Conservation (phyloP, 352 stramenopile species). For the Phytopythium sindhum region DNA sequence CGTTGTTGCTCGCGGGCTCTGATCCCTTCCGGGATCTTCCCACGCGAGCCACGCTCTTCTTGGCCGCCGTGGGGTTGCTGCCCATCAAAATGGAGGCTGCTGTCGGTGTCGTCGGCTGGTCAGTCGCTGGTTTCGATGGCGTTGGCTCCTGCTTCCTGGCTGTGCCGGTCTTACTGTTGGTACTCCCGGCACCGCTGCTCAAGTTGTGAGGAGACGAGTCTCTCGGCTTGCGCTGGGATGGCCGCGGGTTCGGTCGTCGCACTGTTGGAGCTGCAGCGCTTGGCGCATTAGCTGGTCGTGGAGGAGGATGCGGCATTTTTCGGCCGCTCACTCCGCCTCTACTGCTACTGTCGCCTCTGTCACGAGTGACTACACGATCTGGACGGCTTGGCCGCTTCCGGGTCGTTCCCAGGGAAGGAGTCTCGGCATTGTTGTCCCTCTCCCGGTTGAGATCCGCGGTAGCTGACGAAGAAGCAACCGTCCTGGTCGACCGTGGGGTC, state of each 20-base stretch:
- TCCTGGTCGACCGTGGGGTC: neutral
- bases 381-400: neutral
- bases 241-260: neutral
- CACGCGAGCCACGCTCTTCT: neutral
- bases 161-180: neutral
- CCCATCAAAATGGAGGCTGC: neutral
- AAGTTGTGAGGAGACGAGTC: neutral
- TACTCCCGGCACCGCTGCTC: neutral
- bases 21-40: neutral
- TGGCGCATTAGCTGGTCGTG: neutral
- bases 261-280: neutral
- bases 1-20: neutral
- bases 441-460: neutral
- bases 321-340: neutral
- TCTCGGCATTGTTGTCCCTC: neutral
- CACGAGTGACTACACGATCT: neutral
- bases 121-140: neutral
- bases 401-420: neutral
- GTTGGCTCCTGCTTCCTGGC: neutral
- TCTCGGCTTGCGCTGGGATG: neutral
- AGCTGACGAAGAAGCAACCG: neutral
- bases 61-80: neutral
- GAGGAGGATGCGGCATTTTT: conserved; percentile 1
- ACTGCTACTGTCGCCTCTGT: neutral
- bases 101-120: neutral